phyloP scores from a whole-genome alignment of 805 yeast species.

The Metschnikowia noctiluminum region DNA sequence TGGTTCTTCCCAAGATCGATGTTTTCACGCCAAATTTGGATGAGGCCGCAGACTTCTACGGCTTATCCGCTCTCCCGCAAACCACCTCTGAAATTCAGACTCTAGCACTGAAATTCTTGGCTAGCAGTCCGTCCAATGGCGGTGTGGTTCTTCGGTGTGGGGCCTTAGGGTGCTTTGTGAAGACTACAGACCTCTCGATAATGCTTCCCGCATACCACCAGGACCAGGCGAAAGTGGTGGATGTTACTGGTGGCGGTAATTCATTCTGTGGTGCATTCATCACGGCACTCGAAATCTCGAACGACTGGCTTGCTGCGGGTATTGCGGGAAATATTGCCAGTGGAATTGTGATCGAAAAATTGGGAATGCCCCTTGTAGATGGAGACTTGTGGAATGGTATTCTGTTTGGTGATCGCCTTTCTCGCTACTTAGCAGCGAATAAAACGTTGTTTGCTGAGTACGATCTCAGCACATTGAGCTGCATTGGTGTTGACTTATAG shows the following conservation, averaged over 20 bases:
- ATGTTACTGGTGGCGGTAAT: constrained; percentile 47
- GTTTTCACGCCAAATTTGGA: constrained; percentile 81
- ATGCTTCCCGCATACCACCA: constrained; percentile 78
- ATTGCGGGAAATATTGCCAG: constrained; percentile 75
- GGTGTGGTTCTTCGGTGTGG: constrained; percentile 77
- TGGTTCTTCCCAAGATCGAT: constrained; percentile 45
- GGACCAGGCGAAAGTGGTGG: constrained; percentile 32
- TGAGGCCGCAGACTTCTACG: constrained; percentile 70
- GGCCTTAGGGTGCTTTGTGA: constrained; percentile 57
- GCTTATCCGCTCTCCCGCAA: constrained; percentile 42
- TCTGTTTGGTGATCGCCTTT: constrained; percentile 43
- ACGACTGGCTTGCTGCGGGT: constrained; percentile 52
- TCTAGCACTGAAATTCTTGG: constrained; percentile 13
- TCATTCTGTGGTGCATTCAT: constrained; percentile 45
- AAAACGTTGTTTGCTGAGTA: constrained; percentile 2
- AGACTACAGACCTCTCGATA: constrained; percentile 24
- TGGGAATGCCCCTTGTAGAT: constrained; percentile 60
- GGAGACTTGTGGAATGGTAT: constrained; percentile 60
- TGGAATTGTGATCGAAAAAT: constrained; percentile 74
- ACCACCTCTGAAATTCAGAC: constrained; percentile 36
- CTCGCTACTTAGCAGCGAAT: constrained; percentile 30
- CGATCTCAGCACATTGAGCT: constrained; percentile 4
- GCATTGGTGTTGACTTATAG: not conserved
- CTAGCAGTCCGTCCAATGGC: constrained; percentile 38
- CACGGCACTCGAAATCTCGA: constrained; percentile 52